Percentiles rank a stretch among this genome's conserved stretches.
Conservation (phyloP, 2,329 filamentous ascomycete genomes). For the Microsporum canis region DNA sequence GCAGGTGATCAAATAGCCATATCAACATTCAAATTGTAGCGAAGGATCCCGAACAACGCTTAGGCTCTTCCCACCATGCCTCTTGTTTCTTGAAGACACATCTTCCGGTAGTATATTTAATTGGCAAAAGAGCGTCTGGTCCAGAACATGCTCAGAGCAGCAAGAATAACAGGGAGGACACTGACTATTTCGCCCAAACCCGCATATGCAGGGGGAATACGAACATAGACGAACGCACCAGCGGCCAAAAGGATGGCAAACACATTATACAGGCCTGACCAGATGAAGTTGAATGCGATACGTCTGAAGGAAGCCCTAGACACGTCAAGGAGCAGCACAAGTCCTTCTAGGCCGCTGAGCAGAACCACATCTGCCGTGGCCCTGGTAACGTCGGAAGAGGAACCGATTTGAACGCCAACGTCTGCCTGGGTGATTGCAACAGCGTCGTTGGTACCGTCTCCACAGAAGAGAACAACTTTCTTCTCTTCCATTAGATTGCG, state of each 20-base stretch:
- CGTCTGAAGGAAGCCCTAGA: conserved; percentile 35
- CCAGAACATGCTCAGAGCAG: conserved; percentile 28
- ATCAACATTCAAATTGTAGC: neutral
- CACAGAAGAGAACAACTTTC: conserved; percentile 55
- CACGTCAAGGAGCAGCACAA: conserved; percentile 49
- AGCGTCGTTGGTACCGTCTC: conserved; percentile 72
- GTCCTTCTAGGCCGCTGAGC: conserved; percentile 44
- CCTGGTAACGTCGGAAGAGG: conserved; percentile 52
- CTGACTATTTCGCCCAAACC: conserved; percentile 64
- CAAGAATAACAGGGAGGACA: conserved; percentile 56
- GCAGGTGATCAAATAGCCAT: neutral
- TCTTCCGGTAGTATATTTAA: neutral
- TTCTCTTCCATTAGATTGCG: conserved; percentile 21
- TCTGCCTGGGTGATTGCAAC: conserved; percentile 58
- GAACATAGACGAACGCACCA: conserved; percentile 50
- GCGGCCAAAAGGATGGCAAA: conserved; percentile 56
- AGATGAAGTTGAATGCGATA: conserved; percentile 58
- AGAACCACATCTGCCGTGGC: conserved; percentile 60
- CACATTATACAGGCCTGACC: conserved; percentile 60
- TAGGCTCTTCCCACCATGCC: no score
- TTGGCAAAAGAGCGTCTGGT: neutral
- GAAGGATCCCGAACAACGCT: no score
- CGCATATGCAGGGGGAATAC: conserved; percentile 53
- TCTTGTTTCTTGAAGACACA: no score
- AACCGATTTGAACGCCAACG: conserved; percentile 59